A percentile compares a stretch with the other conserved stretches of the same genome.
Conservation (phyloP, 2,329 filamentous ascomycete species). For the Ambrosiella cleistominuta region DNA sequence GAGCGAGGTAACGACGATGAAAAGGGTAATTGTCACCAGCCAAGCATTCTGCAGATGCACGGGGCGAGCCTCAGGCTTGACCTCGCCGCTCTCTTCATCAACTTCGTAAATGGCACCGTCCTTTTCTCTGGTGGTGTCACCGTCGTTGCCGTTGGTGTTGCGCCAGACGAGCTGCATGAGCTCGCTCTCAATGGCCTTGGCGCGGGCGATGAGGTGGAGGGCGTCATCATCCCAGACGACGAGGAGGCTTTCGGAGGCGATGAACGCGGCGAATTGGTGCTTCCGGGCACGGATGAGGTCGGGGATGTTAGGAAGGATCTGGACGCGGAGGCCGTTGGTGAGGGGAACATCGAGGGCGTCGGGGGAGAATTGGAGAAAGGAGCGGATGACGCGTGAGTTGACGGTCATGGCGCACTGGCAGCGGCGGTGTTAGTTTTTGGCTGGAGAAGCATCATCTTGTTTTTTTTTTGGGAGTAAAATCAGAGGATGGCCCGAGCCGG, state of each 20-base stretch:
- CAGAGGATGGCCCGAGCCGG: too few species aligned
- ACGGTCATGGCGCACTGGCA: slow-evolving; percentile 59
- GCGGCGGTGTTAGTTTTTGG: neutral
- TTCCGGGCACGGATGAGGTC: slow-evolving; percentile 56
- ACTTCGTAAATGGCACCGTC: slow-evolving; percentile 33
- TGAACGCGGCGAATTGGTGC: slow-evolving; percentile 65
- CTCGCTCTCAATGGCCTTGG: slow-evolving; percentile 55
- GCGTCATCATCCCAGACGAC: slow-evolving; percentile 74
- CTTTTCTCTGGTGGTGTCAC: slow-evolving; percentile 30
- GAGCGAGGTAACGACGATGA: slow-evolving; percentile 46
- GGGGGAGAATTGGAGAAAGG: slow-evolving; percentile 55
- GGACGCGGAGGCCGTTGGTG: slow-evolving; percentile 58
- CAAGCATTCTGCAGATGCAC: slow-evolving; percentile 54
- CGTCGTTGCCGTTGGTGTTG: slow-evolving; percentile 30
- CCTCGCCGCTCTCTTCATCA: slow-evolving; percentile 54
- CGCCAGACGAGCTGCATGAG: slow-evolving; percentile 66
- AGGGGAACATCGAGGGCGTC: slow-evolving; percentile 58
- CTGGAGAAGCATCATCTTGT: too few species aligned
- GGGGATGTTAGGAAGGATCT: slow-evolving; percentile 54
- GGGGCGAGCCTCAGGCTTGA: slow-evolving; percentile 45
- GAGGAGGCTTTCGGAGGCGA: slow-evolving; percentile 51
- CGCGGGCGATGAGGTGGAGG: slow-evolving; percentile 49
- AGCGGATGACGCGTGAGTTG: slow-evolving; percentile 63
- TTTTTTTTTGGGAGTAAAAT: too few species aligned
- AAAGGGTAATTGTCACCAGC: slow-evolving; percentile 48